Evolutionary conservation across 768 basidiomycete species (phyloP), one percentile per base, ranked within the genome.

Genomic region (Solioccasus polychromus): DNA sequence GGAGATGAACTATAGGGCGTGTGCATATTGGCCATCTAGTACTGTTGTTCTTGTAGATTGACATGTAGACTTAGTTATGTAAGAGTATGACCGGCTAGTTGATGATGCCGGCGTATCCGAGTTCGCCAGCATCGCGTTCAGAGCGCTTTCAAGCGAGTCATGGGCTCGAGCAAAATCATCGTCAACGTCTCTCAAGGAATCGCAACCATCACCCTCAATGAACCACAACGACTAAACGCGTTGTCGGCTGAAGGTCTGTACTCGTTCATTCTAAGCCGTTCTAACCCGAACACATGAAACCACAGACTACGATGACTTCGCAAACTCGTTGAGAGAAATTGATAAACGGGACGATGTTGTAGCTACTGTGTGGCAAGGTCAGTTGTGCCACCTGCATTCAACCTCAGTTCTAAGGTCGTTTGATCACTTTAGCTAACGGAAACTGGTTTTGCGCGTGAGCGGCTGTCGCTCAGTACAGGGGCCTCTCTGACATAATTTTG

Each of bases 361-460:
- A 20, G 77, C 78, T 20, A 87, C 85, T 1, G 66, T 87, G 8
- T 79, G 81, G 77, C 85, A 85, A 71, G 84, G 83, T 76, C 48
- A 39, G 51, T 43, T 25, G 6, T 25, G 9, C 17, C 22, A 12
- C 23, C 26, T 17, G 20, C 34, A 14, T 22, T 11, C 24, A 26
- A 17, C 5, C 32, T 42, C 35, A 41, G 12, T 2, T 34, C 12
- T 12, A 32, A 32, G 5, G 8, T 7, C 7, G 14, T 5, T 15
- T 23, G 36, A 30, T 30, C 17, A 17, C 12, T 36, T 4, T 35
- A 84, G 84, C 80, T 9, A 80, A 70, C 26, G 85, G 85, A 3
- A 76, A 71, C 50, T 86, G 83, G 83, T 86, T 87, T 62, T 87
- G 82, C 68, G 76, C 84, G 84, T 85, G 59, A 57, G 82, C 65